Base-by-base conservation (phyloP, 768 basidiomycete species). In the Pilatotrama ljubarskyi region DNA sequence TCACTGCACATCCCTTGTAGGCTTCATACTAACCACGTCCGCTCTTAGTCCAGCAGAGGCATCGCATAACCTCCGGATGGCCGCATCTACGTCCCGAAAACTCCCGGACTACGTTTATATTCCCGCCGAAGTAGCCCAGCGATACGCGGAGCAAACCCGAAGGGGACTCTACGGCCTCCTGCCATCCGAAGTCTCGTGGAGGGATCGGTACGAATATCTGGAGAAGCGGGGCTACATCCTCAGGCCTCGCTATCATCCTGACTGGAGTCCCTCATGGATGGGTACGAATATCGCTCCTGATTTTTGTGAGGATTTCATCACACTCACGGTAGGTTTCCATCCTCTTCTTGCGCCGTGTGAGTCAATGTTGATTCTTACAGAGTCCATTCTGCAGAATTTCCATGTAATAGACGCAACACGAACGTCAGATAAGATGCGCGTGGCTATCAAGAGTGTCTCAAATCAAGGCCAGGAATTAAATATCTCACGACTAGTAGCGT, bases 171-270 rank as follows among this genome's bases (percentile, higher is more conserved):
- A 54, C 15, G 42, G 18, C 18, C 51, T 60, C 18, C n/a, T 24
- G 7, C 20, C 42, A 9, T 51, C 18, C 4, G 59, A 60, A 26
- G n/a, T n/a, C 4, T 17, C 11, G 10, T 66, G 66, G 62, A 41
- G 59, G 11, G 58, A 29, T n/a, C 32, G 35, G 3, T 26, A 50
- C 11, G 14, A 26, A 14, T 18, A 58, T 52, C 48, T 69, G 2
- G 14, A 25, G 20, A 6, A n/a, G 1, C 36, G 37, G 5, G 68
- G 68, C 1, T 69, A 69, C 51, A 35, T 6, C 13, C 59, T 69
- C 8, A 63, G 68, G 13, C 59, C 61, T 11, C 60, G 68, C 0
- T 68, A 61, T 42, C 22, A 22, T 10, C 32, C 29, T 5, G 41
- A 48, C 17, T 63, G 61, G 61, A 13, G 24, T 9, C 32, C 62